Percentiles rank a stretch among this genome's conserved stretches.
Conservation (phyloP, 441 rosid genomes). For the Mallotus repandus region DNA sequence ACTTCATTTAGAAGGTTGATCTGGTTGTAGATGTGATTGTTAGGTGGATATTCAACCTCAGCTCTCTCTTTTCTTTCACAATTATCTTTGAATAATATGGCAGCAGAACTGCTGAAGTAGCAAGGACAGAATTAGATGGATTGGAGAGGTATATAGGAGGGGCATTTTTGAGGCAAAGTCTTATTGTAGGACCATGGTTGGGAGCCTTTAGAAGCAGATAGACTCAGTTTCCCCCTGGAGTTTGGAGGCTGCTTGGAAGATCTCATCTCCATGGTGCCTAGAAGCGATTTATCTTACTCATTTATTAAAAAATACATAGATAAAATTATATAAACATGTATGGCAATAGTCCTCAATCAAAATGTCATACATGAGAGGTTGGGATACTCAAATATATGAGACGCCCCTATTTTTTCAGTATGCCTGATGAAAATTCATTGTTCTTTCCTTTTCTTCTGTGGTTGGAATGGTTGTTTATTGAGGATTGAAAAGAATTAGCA, state of each 20-base stretch:
- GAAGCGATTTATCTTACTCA: neutral
- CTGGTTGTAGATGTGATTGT: neutral
- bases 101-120: neutral
- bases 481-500: slow-evolving; percentile 8
- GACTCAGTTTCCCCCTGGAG: neutral
- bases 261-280: neutral
- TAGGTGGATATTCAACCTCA: neutral
- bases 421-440: neutral
- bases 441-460: neutral
- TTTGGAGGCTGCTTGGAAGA: slow-evolving; percentile 1
- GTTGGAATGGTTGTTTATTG: neutral
- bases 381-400: neutral
- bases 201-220: neutral
- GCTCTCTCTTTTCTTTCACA: neutral
- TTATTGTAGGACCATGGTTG: neutral
- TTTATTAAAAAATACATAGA: neutral
- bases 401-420: neutral
- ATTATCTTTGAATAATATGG: neutral
- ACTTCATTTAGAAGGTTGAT: neutral
- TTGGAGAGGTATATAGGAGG: neutral
- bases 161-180: neutral
- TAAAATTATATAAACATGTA: neutral
- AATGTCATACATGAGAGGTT: neutral
- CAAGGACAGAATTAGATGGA: neutral
- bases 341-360: neutral